A percentile compares a stretch with the other conserved stretches of the same genome.
Evolutionary conservation across 1,139 yeast genomes (phyloP).

Genomic region (Saccharomycopsis hybrid): DNA sequence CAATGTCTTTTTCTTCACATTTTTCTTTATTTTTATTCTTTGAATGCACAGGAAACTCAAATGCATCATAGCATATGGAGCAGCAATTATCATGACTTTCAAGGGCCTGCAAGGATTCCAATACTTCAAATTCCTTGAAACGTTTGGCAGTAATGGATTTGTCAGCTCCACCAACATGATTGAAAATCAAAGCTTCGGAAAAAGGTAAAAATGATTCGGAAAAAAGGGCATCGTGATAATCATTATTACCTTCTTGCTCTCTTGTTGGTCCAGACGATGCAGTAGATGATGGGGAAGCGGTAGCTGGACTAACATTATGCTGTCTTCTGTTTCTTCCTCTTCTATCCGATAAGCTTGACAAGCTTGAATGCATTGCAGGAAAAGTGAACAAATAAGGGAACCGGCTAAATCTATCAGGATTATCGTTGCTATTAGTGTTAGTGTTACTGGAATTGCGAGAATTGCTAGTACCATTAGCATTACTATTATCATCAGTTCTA

Average conservation of each 20-base stretch:
- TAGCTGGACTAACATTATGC: background rate
- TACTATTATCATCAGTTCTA: too few relatives aligned
- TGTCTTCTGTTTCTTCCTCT: background rate
- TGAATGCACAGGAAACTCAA: too few relatives aligned
- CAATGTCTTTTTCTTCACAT: too few relatives aligned
- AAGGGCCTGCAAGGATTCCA: background rate
- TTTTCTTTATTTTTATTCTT: too few relatives aligned
- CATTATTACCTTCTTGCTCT: background rate
- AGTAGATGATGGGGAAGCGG: background rate
- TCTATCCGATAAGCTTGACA: too few relatives aligned
- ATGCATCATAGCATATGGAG: constrained; percentile 16
- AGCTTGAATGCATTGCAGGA: too few relatives aligned
- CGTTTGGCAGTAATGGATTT: constrained; percentile 9
- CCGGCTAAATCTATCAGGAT: too few relatives aligned
- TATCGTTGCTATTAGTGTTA: too few relatives aligned
- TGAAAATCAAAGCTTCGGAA: constrained; percentile 23
- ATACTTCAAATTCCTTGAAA: constrained; percentile 8
- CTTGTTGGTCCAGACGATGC: background rate
- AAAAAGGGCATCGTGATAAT: background rate
- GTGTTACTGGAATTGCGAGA: too few relatives aligned
- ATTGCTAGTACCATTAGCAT: background rate
- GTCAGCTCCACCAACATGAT: constrained; percentile 1
- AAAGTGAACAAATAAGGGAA: too few relatives aligned
- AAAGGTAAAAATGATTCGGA: background rate
- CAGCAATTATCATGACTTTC: constrained; percentile 10